Conservation (phyloP, 305 asterid genomes). For the Rubia peregrina region DNA sequence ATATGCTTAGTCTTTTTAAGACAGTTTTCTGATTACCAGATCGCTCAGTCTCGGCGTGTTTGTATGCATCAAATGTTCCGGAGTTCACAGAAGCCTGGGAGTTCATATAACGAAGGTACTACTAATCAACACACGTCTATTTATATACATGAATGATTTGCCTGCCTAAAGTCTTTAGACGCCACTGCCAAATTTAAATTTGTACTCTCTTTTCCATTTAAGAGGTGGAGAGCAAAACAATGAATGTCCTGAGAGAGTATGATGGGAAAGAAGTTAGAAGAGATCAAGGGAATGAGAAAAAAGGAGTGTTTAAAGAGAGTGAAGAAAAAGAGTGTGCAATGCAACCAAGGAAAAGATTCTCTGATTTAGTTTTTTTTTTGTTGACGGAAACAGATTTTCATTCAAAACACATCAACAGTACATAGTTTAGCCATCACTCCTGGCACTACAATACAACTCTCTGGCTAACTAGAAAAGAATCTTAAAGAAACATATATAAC, state of each 20-base stretch:
- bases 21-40: constrained; percentile 41
- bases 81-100: constrained; percentile 96
- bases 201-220: not conserved
- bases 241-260: not conserved
- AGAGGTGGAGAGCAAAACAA: not conserved
- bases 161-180: not conserved
- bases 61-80: constrained; percentile 93
- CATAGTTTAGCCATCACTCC: too few relatives aligned
- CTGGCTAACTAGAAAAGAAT: not conserved
- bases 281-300: too few relatives aligned
- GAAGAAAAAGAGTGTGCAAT: not conserved
- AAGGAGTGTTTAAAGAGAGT: not conserved
- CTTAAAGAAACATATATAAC: not conserved
- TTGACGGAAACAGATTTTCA: not conserved
- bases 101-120: constrained; percentile 86
- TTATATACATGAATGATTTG: not conserved
- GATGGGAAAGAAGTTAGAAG: not conserved
- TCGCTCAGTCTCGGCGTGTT: constrained; percentile 71
- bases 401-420: too few relatives aligned
- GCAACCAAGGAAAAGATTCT: not conserved
- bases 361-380: too few relatives aligned
- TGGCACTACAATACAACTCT: too few relatives aligned
- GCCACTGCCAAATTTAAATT: not conserved
- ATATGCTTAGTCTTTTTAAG: not conserved
- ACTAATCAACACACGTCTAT: not conserved